Evolutionary conservation across 2,329 filamentous ascomycete genomes (phyloP), one percentile per base, ranked within the genome.

Genomic region (Aureobasidium namibiae): DNA sequence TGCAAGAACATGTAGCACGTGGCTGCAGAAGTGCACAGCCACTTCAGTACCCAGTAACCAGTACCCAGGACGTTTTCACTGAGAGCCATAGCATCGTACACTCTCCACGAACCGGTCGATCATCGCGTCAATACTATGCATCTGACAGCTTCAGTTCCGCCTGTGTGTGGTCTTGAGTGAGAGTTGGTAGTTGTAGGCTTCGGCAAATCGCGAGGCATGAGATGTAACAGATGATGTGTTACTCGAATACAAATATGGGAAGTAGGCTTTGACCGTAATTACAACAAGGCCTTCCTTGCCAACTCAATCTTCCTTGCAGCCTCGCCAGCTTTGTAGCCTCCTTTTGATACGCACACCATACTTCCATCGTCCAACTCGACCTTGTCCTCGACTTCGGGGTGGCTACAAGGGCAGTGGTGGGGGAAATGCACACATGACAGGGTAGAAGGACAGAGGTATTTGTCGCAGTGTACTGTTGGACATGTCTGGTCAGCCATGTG

Each of bases 341-440:
- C 88, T 68, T 85, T 90, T 45, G 85, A 89, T 0, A 87, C 78
- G 68, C 89, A 94, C 48, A 91, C 77, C 41, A 87, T 82, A 65
- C 84, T 83, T 0, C 89, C 89, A 4, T 92, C 87, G 5, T 80
- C 83, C 76, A 90, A 73, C 84, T 90, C 80, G 73, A 85, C 70
- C 80, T 89, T 75, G 74, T 86, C 67, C 75, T 90, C 72, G 75
- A 85, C 68, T 76, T 80, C 62, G 66, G 81, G 72, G 79, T 89
- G 95, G 1, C 90, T 81, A 75, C 94, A 99, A 29, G 94, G 94
- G 74, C 94, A 99, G 75, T 99, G 94, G 72, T 97, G 92, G 1
- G 94, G 92, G 76, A 95, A 94, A 72, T 95, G 87, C 7, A 99
- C 94, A 77, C 94, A 99, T 36, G 92, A 89, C 61, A 99, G 82